phyloP scores from a whole-genome alignment of 768 basidiomycete genomes.

The Lentinula lateritia region DNA sequence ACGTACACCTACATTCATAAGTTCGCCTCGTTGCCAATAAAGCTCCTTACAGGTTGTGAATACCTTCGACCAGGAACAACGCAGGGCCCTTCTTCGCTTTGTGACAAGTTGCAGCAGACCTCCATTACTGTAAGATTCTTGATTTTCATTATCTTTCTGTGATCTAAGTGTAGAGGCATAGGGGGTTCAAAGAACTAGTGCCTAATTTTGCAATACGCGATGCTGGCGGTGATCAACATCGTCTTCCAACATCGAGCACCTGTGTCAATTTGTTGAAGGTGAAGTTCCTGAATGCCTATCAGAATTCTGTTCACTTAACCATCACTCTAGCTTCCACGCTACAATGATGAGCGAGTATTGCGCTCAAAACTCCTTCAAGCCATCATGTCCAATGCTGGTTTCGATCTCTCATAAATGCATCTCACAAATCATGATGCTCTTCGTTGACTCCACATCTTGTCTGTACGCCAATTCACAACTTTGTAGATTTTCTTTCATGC shows the following conservation, averaged over 20 bases:
- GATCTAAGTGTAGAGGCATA: conserved; percentile 18
- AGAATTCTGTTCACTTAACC: not conserved
- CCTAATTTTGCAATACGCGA: conserved; percentile 90
- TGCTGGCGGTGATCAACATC: conserved; percentile 63
- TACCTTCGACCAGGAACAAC: conserved; percentile 75
- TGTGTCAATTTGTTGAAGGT: conserved; percentile 94
- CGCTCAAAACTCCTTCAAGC: conserved; percentile 39
- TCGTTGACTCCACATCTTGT: too few relatives aligned
- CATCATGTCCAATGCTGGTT: conserved; percentile 42
- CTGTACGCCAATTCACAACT: too few relatives aligned
- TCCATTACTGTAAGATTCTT: conserved; percentile 63
- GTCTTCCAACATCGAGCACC: conserved; percentile 75
- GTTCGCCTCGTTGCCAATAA: not conserved
- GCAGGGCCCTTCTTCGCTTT: conserved; percentile 75
- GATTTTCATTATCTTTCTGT: not conserved
- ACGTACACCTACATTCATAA: conserved; percentile 13
- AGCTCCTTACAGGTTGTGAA: conserved; percentile 55
- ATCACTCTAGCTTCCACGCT: conserved; percentile 25
- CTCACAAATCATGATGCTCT: not conserved
- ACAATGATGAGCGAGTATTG: conserved; percentile 26
- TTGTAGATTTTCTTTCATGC: too few relatives aligned
- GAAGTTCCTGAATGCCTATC: conserved; percentile 2
- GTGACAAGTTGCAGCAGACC: conserved; percentile 92
- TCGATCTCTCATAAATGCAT: conserved; percentile 35
- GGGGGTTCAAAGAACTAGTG: conserved; percentile 80